These are phyloP conservation scores for Fusarium sp. DNA, from an alignment of 2,329 filamentous ascomycete genomes.

Conservation along the genomic window DNA sequence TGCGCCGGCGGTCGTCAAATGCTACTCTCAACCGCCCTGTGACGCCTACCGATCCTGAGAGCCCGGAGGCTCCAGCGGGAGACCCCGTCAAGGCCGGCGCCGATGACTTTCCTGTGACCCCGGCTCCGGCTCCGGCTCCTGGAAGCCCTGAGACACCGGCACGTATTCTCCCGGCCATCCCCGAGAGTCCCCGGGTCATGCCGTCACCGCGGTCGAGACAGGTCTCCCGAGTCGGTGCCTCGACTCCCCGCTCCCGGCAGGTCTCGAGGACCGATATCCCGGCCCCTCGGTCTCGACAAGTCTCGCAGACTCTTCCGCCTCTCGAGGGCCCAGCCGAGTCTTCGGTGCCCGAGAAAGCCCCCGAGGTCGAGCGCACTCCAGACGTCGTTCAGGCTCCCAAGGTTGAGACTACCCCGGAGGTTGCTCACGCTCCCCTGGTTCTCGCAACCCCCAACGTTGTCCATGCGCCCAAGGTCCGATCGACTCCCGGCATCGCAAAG, in stretches of 20 bases:
- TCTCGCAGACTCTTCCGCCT: conserved; percentile 27
- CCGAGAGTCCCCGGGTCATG: conserved; percentile 33
- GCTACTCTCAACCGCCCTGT: conserved; percentile 29
- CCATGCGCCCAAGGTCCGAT: conserved; percentile 19
- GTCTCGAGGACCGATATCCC: conserved; percentile 16
- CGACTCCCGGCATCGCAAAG: conserved; percentile 1
- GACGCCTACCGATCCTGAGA: conserved; percentile 24
- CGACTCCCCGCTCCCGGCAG: conserved; percentile 26
- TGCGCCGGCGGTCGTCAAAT: conserved; percentile 33
- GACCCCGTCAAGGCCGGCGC: conserved; percentile 28
- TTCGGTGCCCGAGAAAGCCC: conserved; percentile 12
- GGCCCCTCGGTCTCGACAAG: conserved; percentile 32
- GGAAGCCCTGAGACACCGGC: conserved; percentile 26
- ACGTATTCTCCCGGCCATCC: conserved; percentile 33
- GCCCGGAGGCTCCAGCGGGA: neutral
- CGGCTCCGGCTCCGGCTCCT: neutral
- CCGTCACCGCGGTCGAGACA: conserved; percentile 33
- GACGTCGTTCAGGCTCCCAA: neutral
- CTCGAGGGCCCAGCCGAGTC: conserved; percentile 5
- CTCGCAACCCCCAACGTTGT: conserved; percentile 2
- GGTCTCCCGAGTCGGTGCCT: conserved; percentile 22
- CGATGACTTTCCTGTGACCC: neutral
- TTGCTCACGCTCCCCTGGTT: conserved; percentile 14
- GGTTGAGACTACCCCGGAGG: neutral
- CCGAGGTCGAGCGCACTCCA: conserved; percentile 10